Evolutionary conservation across 2,329 filamentous ascomycete species (phyloP), one percentile per base, ranked within the genome.

Genomic region (Celoporthe dispersa): DNA sequence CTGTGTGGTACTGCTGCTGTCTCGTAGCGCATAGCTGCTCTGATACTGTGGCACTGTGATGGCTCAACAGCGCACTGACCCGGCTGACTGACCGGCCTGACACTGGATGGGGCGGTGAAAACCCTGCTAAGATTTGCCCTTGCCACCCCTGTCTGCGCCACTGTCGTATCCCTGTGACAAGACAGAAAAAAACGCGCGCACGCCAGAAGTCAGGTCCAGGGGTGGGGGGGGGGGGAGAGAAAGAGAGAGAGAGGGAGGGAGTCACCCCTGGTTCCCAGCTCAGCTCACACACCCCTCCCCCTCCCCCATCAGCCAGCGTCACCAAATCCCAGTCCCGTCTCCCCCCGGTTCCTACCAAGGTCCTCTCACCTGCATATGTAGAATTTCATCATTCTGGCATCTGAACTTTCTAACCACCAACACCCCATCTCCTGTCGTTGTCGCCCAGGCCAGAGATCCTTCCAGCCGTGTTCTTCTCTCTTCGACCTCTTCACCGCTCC

Each of bases 61-160:
- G 16, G 53, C 53, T 19, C 25, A 14, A 16, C 53, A 57, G 39
- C 41, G 62, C 62, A 64, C 62, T 31, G 62, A 48, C 61, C 37
- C 11, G 41, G 22, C 41, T 44, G 41, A 44, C 41, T 44, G 41
- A 22, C 35, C 8, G 35, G 41, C 12, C 41, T 6, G 37, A 39
- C 37, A 12, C 6, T 44, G 62, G 28, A 31, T 31, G 28, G 62
- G 41, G 62, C 62, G 62, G 62, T 51, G 62, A 64, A 64, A 64
- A 64, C 39, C 62, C 41, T 64, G 39, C 41, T 31, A 31, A 31
- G 28, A 41, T 31, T 37, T 35, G 57, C 33, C 33, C 57, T 37
- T 60, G 57, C 57, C 33, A 60, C 31, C 57, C 33, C 57, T 60
- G 33, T 22, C 57, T 37, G 14, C 25, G 53, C 57, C 33, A 33